A percentile compares a stretch with the other conserved stretches of the same genome.
Conservation (phyloP, 1,284 basidiomycete species). For the Apiotrichum gracile region DNA sequence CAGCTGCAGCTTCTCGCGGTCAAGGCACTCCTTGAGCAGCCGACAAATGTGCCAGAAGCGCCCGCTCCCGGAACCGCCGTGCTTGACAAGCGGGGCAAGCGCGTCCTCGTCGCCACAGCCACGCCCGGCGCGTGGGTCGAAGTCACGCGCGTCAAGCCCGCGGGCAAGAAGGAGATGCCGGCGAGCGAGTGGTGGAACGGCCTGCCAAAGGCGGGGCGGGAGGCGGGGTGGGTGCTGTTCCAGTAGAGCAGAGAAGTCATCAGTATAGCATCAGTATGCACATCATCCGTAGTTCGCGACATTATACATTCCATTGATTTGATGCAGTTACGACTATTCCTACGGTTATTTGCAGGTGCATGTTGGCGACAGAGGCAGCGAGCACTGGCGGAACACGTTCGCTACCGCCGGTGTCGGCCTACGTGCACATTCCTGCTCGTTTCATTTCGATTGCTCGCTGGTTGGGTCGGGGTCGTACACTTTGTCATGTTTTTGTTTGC, state of each 20-base stretch:
- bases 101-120: constrained; percentile 52
- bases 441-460: too few relatives aligned
- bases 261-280: too few relatives aligned
- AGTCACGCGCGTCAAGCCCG: constrained; percentile 56
- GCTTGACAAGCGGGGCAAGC: constrained; percentile 50
- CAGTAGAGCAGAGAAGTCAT: constrained; percentile 2
- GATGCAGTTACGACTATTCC: too few relatives aligned
- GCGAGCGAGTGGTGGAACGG: constrained; percentile 61
- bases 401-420: too few relatives aligned
- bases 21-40: not conserved
- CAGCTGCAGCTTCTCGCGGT: not conserved
- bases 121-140: constrained; percentile 50
- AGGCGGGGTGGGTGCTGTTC: constrained; percentile 12
- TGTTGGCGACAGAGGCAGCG: too few relatives aligned
- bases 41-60: constrained; percentile 9
- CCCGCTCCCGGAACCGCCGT: constrained; percentile 26
- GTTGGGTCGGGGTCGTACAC: too few relatives aligned
- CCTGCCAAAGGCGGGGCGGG: constrained; percentile 28
- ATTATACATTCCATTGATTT: too few relatives aligned
- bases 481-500: too few relatives aligned
- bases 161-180: constrained; percentile 52
- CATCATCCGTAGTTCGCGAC: too few relatives aligned
- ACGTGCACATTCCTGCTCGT: too few relatives aligned
- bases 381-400: too few relatives aligned
- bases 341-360: too few relatives aligned